Percentiles rank a stretch among this genome's conserved stretches.
phyloP scores from a whole-genome alignment of 495 filamentous ascomycete species.

The Hypoxylon fragiforme region DNA sequence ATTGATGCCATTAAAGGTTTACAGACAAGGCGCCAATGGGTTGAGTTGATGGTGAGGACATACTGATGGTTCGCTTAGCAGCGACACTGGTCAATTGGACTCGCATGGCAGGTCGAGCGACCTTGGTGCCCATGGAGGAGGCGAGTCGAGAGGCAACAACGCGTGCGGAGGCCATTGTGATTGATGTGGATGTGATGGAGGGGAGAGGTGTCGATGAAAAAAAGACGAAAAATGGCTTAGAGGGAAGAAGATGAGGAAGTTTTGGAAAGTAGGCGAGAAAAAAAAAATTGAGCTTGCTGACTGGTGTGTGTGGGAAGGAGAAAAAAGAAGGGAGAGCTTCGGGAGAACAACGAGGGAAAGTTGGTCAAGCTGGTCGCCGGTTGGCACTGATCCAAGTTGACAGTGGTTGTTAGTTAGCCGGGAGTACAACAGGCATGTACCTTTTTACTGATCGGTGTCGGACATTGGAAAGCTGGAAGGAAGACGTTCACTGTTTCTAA shows the following conservation, averaged over 20 bases:
- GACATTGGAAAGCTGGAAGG: constrained; percentile 17
- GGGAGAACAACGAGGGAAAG: constrained; percentile 32
- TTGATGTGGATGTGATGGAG: constrained; percentile 45
- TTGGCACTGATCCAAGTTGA: not conserved
- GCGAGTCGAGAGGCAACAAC: constrained; percentile 68
- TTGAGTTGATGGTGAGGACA: constrained; percentile 30
- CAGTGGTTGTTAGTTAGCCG: constrained; percentile 24
- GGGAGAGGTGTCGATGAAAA: constrained; percentile 39
- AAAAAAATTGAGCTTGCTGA: constrained; percentile 43
- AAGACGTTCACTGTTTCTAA: too few species aligned
- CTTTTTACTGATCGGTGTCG: constrained; percentile 5
- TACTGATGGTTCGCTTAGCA: constrained; percentile 72
- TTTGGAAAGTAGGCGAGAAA: not conserved
- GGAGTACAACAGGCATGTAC: constrained; percentile 13
- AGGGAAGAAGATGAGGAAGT: constrained; percentile 25
- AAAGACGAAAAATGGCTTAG: constrained; percentile 37
- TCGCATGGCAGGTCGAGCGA: constrained; percentile 69
- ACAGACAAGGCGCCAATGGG: constrained; percentile 11
- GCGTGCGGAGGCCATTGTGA: constrained; percentile 75
- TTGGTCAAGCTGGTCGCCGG: constrained; percentile 12
- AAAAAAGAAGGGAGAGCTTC: constrained; percentile 42
- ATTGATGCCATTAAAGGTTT: constrained; percentile 14
- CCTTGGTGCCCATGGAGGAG: constrained; percentile 73
- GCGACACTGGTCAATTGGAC: constrained; percentile 58
- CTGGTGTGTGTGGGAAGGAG: constrained; percentile 45